A percentile compares a stretch with the other conserved stretches of the same genome.
These are phyloP conservation scores for Umbelopsis sp. DNA, from an alignment of 192 early-diverging fungal genomes.

Conservation along the genomic window DNA sequence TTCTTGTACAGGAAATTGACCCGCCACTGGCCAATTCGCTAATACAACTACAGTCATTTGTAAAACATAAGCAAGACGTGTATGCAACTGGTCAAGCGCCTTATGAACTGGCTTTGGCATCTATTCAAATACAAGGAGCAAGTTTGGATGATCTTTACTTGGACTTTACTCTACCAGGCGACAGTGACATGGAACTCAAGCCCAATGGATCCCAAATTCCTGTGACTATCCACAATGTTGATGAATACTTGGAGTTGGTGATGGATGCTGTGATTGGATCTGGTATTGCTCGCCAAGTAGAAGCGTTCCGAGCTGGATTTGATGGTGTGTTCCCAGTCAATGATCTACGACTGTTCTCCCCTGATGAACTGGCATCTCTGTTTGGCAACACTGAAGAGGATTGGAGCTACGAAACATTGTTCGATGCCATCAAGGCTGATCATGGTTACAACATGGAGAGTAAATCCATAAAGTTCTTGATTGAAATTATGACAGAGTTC, in stretches of 20 bases:
- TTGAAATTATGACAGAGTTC: slow-evolving; percentile 71
- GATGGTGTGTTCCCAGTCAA: slow-evolving; percentile 74
- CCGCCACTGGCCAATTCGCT: slow-evolving; percentile 67
- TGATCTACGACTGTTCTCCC: slow-evolving; percentile 69
- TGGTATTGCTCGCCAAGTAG: slow-evolving; percentile 70
- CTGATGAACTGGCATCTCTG: slow-evolving; percentile 70
- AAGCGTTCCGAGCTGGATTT: slow-evolving; percentile 84
- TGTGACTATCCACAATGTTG: slow-evolving; percentile 84
- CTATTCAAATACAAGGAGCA: slow-evolving; percentile 53
- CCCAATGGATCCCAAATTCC: slow-evolving; percentile 60
- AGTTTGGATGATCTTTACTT: slow-evolving; percentile 71
- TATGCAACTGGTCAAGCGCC: slow-evolving; percentile 35
- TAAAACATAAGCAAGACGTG: slow-evolving; percentile 57
- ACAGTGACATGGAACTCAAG: slow-evolving; percentile 70
- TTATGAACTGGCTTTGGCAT: slow-evolving; percentile 47
- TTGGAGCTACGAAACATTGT: slow-evolving; percentile 70
- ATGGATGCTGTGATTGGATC: slow-evolving; percentile 62
- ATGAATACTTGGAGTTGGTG: slow-evolving; percentile 71
- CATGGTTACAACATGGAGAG: slow-evolving; percentile 83
- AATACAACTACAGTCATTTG: slow-evolving; percentile 63
- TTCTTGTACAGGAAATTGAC: slow-evolving; percentile 59
- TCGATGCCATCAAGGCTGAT: slow-evolving; percentile 75
- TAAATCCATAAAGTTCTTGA: slow-evolving; percentile 61
- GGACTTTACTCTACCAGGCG: slow-evolving; percentile 87
- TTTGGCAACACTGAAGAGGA: slow-evolving; percentile 74